Evolutionary conservation across 352 stramenopile species (phyloP).

Genomic region (Phytophthora crassamura): DNA sequence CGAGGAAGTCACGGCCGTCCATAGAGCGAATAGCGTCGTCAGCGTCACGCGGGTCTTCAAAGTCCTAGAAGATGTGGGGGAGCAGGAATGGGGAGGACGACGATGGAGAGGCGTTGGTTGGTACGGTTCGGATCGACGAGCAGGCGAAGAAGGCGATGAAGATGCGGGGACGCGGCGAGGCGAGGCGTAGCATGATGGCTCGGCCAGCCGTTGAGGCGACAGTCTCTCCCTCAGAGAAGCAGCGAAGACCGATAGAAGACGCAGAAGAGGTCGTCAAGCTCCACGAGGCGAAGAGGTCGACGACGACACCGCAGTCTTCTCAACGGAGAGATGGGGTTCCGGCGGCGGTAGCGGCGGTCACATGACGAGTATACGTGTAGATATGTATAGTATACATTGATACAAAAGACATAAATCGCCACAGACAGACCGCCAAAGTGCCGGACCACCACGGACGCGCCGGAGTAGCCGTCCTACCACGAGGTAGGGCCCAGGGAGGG

Average conservation of each 20-base stretch:
- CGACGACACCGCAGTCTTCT: slow-evolving; percentile 11
- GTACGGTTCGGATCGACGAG: slow-evolving; percentile 32
- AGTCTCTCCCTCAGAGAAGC: neutral
- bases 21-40: slow-evolving; percentile 89
- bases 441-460: neutral
- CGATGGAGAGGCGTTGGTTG: slow-evolving; percentile 60
- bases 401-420: slow-evolving; percentile 29
- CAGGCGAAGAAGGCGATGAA: slow-evolving; percentile 35
- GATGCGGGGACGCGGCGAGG: slow-evolving; percentile 20
- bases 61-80: slow-evolving; percentile 82
- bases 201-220: neutral
- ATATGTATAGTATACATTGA: slow-evolving; percentile 25
- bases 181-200: slow-evolving; percentile 53
- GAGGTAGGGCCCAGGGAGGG: slow-evolving; percentile 9
- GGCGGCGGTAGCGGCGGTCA: too few relatives aligned
- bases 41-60: slow-evolving; percentile 88
- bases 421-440: slow-evolving; percentile 10
- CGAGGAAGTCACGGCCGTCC: slow-evolving; percentile 87
- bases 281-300: slow-evolving; percentile 3
- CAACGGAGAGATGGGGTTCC: neutral
- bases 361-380: slow-evolving; percentile 2
- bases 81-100: slow-evolving; percentile 57
- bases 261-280: too few relatives aligned
- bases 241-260: too few relatives aligned
- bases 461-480: neutral